Conservation (phyloP, 2,329 filamentous ascomycete genomes). For the Bipolaris cookei region DNA sequence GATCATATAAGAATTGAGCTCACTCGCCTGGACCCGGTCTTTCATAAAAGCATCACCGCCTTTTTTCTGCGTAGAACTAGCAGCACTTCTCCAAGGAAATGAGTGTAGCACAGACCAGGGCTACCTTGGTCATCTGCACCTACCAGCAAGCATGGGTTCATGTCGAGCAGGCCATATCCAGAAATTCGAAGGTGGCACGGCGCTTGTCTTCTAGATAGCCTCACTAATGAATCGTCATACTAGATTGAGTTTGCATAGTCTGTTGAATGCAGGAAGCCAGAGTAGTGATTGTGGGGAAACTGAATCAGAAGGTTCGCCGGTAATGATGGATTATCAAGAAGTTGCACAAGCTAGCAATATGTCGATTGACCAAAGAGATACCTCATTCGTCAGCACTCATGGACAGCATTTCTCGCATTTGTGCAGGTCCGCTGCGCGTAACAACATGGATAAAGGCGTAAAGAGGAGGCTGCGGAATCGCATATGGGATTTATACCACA, state of each 20-base stretch:
- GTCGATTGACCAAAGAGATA: neutral
- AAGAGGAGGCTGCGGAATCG: constrained; percentile 16
- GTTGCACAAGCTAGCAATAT: neutral
- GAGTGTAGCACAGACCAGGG: constrained; percentile 13
- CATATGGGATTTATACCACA: constrained; percentile 6
- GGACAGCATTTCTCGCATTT: neutral
- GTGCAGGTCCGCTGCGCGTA: constrained; percentile 18
- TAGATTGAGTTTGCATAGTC: neutral
- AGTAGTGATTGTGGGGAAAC: neutral
- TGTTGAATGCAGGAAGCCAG: neutral
- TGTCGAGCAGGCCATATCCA: constrained; percentile 18
- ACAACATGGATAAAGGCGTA: constrained; percentile 19
- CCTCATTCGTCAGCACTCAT: neutral
- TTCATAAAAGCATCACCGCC: constrained; percentile 41
- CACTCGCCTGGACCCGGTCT: constrained; percentile 31
- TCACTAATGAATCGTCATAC: neutral
- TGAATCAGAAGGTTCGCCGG: neutral
- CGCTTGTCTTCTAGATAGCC: constrained; percentile 1
- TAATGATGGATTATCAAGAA: neutral
- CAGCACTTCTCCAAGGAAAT: constrained; percentile 22
- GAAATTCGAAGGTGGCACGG: constrained; percentile 18
- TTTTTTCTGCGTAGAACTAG: constrained; percentile 16
- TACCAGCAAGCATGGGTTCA: neutral
- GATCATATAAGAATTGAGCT: constrained; percentile 12
- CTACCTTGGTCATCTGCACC: constrained; percentile 8